These are phyloP conservation scores for Trichoderma oligosporum DNA, from an alignment of 2,329 filamentous ascomycete genomes.

Conservation along the genomic window DNA sequence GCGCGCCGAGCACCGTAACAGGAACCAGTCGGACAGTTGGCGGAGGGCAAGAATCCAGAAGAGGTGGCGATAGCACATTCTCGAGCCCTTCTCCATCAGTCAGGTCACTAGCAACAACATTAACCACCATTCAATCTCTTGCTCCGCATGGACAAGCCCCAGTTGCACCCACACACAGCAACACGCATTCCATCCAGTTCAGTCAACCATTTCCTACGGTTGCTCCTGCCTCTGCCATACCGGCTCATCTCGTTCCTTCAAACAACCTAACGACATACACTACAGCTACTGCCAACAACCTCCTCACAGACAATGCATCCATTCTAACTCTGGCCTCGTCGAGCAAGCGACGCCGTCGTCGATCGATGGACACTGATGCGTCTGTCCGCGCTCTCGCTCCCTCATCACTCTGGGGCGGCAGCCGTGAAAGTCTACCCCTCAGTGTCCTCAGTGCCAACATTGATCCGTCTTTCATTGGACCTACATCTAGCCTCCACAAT, in stretches of 20 bases:
- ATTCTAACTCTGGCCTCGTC: conserved; percentile 82
- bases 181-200: conserved; percentile 55
- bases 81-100: conserved; percentile 79
- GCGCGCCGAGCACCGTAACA: conserved; percentile 61
- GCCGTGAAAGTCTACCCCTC: conserved; percentile 72
- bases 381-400: conserved; percentile 81
- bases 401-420: conserved; percentile 76
- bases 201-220: conserved; percentile 61
- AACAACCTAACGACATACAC: conserved; percentile 67
- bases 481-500: conserved; percentile 51
- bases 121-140: conserved; percentile 77
- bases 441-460: conserved; percentile 73
- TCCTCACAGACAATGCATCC: conserved; percentile 80
- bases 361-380: conserved; percentile 81
- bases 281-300: conserved; percentile 75
- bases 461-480: conserved; percentile 45
- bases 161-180: conserved; percentile 35
- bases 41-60: conserved; percentile 62
- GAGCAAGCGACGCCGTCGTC: conserved; percentile 70
- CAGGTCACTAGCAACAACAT: conserved; percentile 74
- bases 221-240: conserved; percentile 68
- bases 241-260: conserved; percentile 60
- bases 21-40: conserved; percentile 70
- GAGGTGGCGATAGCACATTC: conserved; percentile 73
- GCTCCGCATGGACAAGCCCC: conserved; percentile 35